Base-by-base conservation (phyloP, 1,139 yeast species). In the Lodderomyces oxycetoniae region DNA sequence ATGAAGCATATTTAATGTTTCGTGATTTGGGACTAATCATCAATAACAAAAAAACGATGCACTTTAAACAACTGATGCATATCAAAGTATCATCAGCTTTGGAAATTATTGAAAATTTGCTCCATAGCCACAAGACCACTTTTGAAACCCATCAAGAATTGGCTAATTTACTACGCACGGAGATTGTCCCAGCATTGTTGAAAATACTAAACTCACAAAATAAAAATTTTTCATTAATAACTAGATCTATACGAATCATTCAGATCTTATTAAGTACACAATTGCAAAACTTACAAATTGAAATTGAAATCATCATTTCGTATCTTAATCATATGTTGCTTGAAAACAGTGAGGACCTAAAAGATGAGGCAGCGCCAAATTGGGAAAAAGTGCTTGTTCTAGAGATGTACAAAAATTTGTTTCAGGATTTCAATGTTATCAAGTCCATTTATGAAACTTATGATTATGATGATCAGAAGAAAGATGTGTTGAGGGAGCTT, bases 311-410 rank as follows among this genome's bases (percentile, higher is more conserved):
- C 5, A 75, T 89, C 1, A 57, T 89, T 15, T 79, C 94, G 0
- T 65, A 82, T 27, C 57, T 88, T 25, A 83, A 84, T 19, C 95
- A 85, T 47, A 69, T 76, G 28, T 53, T 86, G 7, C 66, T 65
- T 15, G 52, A 50, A 25, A 51, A 49, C 17, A 43, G 48, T 10
- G 35, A 30, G 4, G 31, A 27, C 12, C 17, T 29, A 9, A 29
- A 30, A 8, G 21, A 17, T 12, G 39, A 33, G 5, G 28, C 31
- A 8, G 21, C 24, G 5, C 29, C 31, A 11, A n/a, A 16, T 14
- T 89, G 96, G 96, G 85, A 84, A 45, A 76, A 77, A 41, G 68
- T 79, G 1, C 53, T 87, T 16, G 76, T 87, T 0, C 59, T 87
- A 39, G 97, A 89, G 53, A 71, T 85, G 12, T 82, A 78, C 50